A percentile compares a stretch with the other conserved stretches of the same genome.
These are phyloP conservation scores for Ormosia emarginata DNA, from an alignment of 306 rosid species.

Conservation along the genomic window DNA sequence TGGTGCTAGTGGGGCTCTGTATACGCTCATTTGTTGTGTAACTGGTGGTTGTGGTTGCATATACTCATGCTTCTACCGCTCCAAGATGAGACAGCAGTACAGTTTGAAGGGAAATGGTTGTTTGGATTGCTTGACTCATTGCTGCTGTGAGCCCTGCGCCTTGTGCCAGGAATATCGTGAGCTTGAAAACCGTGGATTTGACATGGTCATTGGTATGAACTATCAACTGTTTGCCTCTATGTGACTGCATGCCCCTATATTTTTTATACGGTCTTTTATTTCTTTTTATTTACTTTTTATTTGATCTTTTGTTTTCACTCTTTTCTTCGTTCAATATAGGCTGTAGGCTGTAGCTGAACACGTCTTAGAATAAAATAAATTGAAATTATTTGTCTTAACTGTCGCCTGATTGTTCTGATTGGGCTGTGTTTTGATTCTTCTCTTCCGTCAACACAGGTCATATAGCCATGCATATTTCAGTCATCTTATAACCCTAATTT, in stretches of 20 bases:
- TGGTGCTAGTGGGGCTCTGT: slow-evolving; percentile 53
- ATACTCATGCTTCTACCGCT: slow-evolving; percentile 60
- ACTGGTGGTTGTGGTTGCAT: slow-evolving; percentile 43
- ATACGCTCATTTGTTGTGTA: slow-evolving; percentile 33
- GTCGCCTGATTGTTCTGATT: background rate
- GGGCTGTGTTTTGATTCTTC: background rate
- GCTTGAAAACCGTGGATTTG: slow-evolving; percentile 53
- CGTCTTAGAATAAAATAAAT: background rate
- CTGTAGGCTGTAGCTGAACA: background rate
- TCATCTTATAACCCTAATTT: no score
- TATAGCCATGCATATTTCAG: background rate
- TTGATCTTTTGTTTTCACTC: background rate
- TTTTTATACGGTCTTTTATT: background rate
- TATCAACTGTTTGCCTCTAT: background rate
- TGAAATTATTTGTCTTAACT: background rate
- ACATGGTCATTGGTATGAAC: slow-evolving; percentile 61
- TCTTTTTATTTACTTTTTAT: background rate
- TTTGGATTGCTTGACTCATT: slow-evolving; percentile 52
- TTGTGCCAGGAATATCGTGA: slow-evolving; percentile 83
- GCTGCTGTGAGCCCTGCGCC: slow-evolving; percentile 60
- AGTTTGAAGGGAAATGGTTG: slow-evolving; percentile 37
- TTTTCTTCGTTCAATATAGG: background rate
- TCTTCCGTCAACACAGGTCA: background rate
- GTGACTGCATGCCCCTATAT: background rate
- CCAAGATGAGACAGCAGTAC: slow-evolving; percentile 59